Percentiles rank a stretch among this genome's conserved stretches.
Conservation (phyloP, 1,284 basidiomycete species). For the Malassezia psittaci region DNA sequence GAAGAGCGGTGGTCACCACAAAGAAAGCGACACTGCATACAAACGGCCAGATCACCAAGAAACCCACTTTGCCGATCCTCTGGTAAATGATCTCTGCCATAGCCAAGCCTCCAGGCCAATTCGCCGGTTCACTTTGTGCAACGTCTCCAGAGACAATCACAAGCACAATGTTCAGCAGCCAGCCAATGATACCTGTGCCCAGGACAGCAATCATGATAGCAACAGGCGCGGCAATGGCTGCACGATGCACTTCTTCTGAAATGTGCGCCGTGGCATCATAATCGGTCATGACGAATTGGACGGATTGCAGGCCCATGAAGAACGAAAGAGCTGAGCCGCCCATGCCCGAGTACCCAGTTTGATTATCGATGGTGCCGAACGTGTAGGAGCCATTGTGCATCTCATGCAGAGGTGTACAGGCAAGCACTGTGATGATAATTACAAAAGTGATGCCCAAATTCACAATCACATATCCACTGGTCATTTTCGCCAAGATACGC, state of each 20-base stretch:
- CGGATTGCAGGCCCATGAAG: conserved; percentile 73
- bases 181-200: conserved; percentile 36
- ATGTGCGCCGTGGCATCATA: conserved; percentile 65
- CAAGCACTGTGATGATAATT: conserved; percentile 74
- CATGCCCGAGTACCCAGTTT: conserved; percentile 51
- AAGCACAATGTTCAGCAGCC: conserved; percentile 53
- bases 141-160: conserved; percentile 60
- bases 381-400: conserved; percentile 67
- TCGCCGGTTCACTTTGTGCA: conserved; percentile 21
- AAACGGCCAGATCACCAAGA: conserved; percentile 55
- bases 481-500: conserved; percentile 64
- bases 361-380: conserved; percentile 59
- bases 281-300: conserved; percentile 58
- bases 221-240: conserved; percentile 65
- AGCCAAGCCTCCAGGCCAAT: conserved; percentile 41
- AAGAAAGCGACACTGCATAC: conserved; percentile 46
- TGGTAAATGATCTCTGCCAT: conserved; percentile 41
- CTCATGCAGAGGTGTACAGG: conserved; percentile 58
- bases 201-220: conserved; percentile 76
- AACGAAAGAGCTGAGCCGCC: conserved; percentile 72
- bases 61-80: conserved; percentile 52
- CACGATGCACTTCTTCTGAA: conserved; percentile 77
- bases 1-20: conserved; percentile 56
- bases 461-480: conserved; percentile 72
- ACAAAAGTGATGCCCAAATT: conserved; percentile 58